A percentile compares a stretch with the other conserved stretches of the same genome.
Evolutionary conservation across 192 early-diverging fungal species (phyloP).

Genomic region (Dissophora globulifera): DNA sequence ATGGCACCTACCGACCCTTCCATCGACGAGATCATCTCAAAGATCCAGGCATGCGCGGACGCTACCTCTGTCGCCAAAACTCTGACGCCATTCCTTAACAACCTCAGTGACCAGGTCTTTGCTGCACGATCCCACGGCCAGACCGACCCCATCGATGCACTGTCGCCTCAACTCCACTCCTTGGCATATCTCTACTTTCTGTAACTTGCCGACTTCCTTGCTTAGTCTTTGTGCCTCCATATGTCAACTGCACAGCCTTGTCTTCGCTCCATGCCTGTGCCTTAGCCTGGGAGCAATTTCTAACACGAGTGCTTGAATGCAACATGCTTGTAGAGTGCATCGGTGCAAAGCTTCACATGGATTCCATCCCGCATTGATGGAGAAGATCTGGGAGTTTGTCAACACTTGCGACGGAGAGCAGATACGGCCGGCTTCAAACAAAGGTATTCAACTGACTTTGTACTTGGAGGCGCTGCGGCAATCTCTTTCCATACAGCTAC

Average conservation of each 20-base stretch:
- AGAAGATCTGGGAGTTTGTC: constrained; percentile 55
- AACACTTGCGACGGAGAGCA: constrained; percentile 52
- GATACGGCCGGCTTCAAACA: constrained; percentile 43
- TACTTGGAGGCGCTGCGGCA: constrained; percentile 36
- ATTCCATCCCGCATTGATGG: constrained; percentile 49
- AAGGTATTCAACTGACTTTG: constrained; percentile 38
- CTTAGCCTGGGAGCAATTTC: too few relatives aligned
- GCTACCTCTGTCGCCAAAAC: constrained; percentile 17
- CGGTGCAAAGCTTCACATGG: constrained; percentile 49
- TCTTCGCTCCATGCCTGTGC: too few relatives aligned
- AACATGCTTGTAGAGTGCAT: constrained; percentile 43
- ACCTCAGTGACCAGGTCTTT: constrained; percentile 43
- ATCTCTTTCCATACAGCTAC: neutral
- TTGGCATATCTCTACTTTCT: constrained; percentile 63
- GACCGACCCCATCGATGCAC: constrained; percentile 54
- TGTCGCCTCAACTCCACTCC: constrained; percentile 52
- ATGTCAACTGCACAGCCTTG: constrained; percentile 14
- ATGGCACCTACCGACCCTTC: constrained; percentile 43
- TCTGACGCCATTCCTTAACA: constrained; percentile 34
- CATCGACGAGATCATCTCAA: constrained; percentile 43
- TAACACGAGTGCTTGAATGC: neutral
- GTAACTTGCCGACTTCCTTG: too few relatives aligned
- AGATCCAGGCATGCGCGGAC: constrained; percentile 35
- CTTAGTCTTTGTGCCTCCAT: too few relatives aligned
- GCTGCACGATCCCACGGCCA: constrained; percentile 17